phyloP scores from a whole-genome alignment of 768 basidiomycete genomes.

The Glaciozyma martinii region DNA sequence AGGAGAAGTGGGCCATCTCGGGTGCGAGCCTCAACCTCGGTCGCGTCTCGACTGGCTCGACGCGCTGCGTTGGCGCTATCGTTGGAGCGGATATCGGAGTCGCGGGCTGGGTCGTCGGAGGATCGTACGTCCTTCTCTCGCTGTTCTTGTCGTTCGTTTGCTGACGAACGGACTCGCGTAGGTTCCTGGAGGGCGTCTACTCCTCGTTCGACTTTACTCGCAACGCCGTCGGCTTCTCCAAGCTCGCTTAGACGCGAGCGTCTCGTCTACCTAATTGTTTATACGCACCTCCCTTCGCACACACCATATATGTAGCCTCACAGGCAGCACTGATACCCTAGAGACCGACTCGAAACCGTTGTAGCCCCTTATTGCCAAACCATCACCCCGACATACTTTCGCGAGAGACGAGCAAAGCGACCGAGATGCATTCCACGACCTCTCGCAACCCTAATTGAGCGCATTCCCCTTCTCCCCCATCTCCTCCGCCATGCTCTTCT shows the following conservation, averaged over 20 bases:
- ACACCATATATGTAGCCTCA: too few relatives aligned
- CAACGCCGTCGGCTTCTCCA: constrained; percentile 31
- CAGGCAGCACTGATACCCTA: too few relatives aligned
- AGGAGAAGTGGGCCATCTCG: constrained; percentile 44
- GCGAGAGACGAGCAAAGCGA: too few relatives aligned
- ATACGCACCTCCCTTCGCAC: too few relatives aligned
- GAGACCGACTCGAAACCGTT: too few relatives aligned
- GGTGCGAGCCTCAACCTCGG: constrained; percentile 45
- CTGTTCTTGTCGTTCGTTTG: background rate
- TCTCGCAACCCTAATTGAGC: too few relatives aligned
- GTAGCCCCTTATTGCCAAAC: too few relatives aligned
- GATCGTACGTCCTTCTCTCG: background rate
- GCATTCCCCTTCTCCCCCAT: constrained; percentile 47
- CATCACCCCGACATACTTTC: too few relatives aligned
- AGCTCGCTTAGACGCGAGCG: background rate
- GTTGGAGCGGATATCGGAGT: constrained; percentile 32
- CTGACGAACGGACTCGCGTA: background rate
- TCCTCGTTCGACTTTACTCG: constrained; percentile 24
- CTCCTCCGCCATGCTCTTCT: constrained; percentile 40
- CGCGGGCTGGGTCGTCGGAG: constrained; percentile 30
- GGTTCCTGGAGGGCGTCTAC: constrained; percentile 28
- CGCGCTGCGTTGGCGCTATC: constrained; percentile 29
- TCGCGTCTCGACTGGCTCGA: constrained; percentile 7
- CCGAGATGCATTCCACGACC: too few relatives aligned
- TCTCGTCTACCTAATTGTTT: too few relatives aligned